Percentiles rank a stretch among this genome's conserved stretches.
Conservation (phyloP, 768 basidiomycete species). For the Tylopilus balloui region DNA sequence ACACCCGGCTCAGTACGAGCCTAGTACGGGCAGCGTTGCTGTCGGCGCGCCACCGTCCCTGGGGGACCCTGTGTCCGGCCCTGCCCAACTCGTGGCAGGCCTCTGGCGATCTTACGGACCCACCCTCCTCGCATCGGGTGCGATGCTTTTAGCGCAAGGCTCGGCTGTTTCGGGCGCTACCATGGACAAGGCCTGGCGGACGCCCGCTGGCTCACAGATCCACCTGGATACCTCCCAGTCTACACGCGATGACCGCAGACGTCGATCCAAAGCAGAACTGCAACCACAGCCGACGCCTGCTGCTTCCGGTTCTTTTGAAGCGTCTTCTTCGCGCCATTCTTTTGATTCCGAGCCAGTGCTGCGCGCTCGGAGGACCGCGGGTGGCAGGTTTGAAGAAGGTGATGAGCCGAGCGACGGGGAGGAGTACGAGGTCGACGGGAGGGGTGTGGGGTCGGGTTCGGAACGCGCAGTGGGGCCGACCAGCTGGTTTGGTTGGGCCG, state of each 20-base stretch:
- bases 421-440: slow-evolving; percentile 44
- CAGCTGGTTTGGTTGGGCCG: slow-evolving; percentile 34
- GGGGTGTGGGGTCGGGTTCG: slow-evolving; percentile 13
- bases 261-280: slow-evolving; percentile 47
- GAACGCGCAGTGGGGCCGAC: slow-evolving; percentile 29
- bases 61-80: slow-evolving; percentile 55
- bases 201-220: slow-evolving; percentile 29
- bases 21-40: slow-evolving; percentile 19
- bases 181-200: slow-evolving; percentile 26
- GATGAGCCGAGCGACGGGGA: slow-evolving; percentile 70
- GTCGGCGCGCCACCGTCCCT: slow-evolving; percentile 42
- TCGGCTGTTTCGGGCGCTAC: slow-evolving; percentile 38
- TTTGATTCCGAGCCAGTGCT: slow-evolving; percentile 42
- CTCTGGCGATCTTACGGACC: slow-evolving; percentile 83
- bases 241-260: slow-evolving; percentile 42
- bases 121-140: slow-evolving; percentile 60
- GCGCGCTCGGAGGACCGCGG: slow-evolving; percentile 40
- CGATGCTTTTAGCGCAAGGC: slow-evolving; percentile 55
- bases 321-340: slow-evolving; percentile 36
- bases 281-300: slow-evolving; percentile 24
- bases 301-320: slow-evolving; percentile 30
- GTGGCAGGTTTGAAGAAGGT: slow-evolving; percentile 58
- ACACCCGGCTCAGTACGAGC: slow-evolving; percentile 23
- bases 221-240: slow-evolving; percentile 26
- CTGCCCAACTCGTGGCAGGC: slow-evolving; percentile 57